These are phyloP conservation scores for Hypomontagnella submonticulosa DNA, from an alignment of 495 filamentous ascomycete genomes.

Conservation along the genomic window DNA sequence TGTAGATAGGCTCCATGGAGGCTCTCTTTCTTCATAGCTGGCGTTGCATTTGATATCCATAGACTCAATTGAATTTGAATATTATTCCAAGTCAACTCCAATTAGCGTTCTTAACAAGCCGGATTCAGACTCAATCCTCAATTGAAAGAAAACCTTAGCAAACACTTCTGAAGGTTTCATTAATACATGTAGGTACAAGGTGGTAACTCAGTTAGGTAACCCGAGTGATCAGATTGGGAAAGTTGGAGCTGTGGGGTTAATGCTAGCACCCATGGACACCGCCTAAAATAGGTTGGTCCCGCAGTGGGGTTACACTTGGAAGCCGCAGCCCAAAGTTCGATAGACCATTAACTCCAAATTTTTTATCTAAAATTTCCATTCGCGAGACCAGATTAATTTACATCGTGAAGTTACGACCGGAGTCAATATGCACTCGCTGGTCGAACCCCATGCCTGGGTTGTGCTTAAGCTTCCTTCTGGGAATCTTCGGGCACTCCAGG, in stretches of 20 bases:
- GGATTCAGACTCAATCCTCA: no score
- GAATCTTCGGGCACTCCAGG: constrained; percentile 68
- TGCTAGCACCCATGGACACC: constrained; percentile 7
- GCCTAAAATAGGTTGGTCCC: not conserved
- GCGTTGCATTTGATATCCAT: constrained; percentile 17
- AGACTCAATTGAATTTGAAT: not conserved
- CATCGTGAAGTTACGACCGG: not conserved
- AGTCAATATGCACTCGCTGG: constrained; percentile 50
- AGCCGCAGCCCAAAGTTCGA: constrained; percentile 10
- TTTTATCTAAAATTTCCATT: constrained; percentile 1
- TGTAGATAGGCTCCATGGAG: not conserved
- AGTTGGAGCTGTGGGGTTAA: not conserved
- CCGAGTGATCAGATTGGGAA: not conserved
- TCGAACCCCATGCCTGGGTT: constrained; percentile 72
- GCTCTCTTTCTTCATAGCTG: constrained; percentile 3
- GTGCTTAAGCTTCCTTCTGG: constrained; percentile 76
- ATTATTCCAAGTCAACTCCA: not conserved
- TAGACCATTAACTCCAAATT: not conserved
- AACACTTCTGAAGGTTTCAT: no score
- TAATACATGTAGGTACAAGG: no score
- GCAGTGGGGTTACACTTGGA: constrained; percentile 18
- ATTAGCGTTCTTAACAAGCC: no score
- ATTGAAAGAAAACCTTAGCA: no score
- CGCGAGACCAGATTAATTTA: not conserved
- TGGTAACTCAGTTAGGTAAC: no score